A percentile compares a stretch with the other conserved stretches of the same genome.
phyloP scores from a whole-genome alignment of 305 asterid genomes.

The Fraxinus dipetala region DNA sequence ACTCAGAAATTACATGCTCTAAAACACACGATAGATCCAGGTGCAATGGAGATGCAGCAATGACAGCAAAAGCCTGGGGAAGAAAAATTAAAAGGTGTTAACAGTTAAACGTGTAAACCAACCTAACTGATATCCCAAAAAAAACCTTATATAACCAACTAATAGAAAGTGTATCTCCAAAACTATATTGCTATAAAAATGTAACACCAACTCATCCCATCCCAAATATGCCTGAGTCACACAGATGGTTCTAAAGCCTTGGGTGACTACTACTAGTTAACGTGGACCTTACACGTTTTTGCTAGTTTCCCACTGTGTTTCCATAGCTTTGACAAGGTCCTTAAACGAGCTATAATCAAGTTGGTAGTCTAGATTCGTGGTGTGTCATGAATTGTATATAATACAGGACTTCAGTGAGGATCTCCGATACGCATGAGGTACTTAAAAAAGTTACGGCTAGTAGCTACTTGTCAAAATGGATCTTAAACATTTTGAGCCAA shows the following conservation, averaged over 20 bases:
- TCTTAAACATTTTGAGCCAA: slow-evolving; percentile 4
- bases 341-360: neutral
- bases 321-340: neutral
- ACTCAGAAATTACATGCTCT: slow-evolving; percentile 86
- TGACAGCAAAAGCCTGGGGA: slow-evolving; percentile 92
- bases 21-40: slow-evolving; percentile 81
- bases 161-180: neutral
- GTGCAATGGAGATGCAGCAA: slow-evolving; percentile 93
- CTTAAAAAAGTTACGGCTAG: neutral
- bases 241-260: neutral
- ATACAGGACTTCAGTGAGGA: neutral
- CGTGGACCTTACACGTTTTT: neutral
- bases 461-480: neutral
- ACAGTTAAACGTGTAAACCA: slow-evolving; percentile 7
- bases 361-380: neutral
- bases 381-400: neutral
- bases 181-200: neutral
- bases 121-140: slow-evolving; percentile 3
- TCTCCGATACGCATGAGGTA: neutral
- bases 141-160: neutral
- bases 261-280: neutral
- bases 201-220: neutral
- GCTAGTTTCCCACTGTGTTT: neutral
- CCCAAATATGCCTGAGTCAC: neutral
- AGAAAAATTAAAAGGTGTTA: slow-evolving; percentile 15